phyloP scores from a whole-genome alignment of 2,329 filamentous ascomycete species.

The Cadophora luteo-olivacea region DNA sequence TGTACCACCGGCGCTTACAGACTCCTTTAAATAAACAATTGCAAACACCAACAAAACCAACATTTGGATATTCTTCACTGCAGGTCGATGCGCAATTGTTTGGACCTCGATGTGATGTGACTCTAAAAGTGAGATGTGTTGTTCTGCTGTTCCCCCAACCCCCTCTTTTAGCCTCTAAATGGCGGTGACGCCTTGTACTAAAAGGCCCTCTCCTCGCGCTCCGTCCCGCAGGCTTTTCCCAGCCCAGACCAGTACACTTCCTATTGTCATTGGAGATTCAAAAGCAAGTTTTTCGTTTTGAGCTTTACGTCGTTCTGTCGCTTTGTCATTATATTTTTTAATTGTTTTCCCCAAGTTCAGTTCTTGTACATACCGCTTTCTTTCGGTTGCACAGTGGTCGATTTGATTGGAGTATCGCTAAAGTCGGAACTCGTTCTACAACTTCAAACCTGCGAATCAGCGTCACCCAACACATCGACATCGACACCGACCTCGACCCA shows the following conservation, averaged over 20 bases:
- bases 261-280: background rate
- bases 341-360: background rate
- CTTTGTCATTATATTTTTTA: background rate
- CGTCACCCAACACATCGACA: constrained; percentile 23
- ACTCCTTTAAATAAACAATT: background rate
- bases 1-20: background rate
- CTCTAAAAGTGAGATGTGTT: background rate
- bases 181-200: constrained; percentile 12
- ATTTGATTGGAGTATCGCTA: constrained; percentile 13
- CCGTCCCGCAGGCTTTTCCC: constrained; percentile 8
- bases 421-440: constrained; percentile 6
- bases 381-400: background rate
- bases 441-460: constrained; percentile 17
- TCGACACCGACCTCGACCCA: constrained; percentile 20
- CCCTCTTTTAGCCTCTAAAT: constrained; percentile 4
- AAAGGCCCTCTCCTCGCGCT: constrained; percentile 1
- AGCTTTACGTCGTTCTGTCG: background rate
- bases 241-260: background rate
- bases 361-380: background rate
- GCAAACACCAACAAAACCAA: background rate
- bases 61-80: background rate
- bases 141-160: constrained; percentile 6
- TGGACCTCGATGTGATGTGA: background rate
- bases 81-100: background rate
- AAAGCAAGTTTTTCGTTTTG: background rate